Percentiles rank a stretch among this genome's conserved stretches.
phyloP scores from a whole-genome alignment of 2,329 filamentous ascomycete species.

The Ophiostoma quercus region DNA sequence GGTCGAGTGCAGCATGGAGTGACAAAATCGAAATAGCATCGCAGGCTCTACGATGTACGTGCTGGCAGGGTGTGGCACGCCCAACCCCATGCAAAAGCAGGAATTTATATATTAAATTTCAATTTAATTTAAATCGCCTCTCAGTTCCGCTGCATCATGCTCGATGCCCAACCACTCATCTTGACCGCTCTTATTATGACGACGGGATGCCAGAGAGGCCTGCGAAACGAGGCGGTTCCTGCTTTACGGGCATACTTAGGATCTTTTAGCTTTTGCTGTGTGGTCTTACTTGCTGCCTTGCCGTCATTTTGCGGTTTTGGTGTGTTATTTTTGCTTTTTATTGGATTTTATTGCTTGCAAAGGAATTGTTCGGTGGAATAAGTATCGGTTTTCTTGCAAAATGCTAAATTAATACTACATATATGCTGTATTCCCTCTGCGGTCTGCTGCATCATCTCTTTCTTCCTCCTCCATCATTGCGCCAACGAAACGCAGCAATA shows the following conservation, averaged over 20 bases:
- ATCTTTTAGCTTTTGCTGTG: neutral
- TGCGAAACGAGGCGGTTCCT: neutral
- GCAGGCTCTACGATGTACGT: neutral
- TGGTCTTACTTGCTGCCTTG: neutral
- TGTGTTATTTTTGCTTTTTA: neutral
- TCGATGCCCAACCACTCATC: neutral
- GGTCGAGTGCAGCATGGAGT: neutral
- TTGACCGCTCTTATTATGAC: conserved; percentile 10
- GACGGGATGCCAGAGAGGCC: neutral
- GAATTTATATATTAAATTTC: neutral
- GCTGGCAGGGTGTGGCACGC: conserved; percentile 1
- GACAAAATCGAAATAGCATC: neutral
- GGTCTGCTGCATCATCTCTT: neutral
- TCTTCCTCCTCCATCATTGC: neutral
- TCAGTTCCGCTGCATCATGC: neutral
- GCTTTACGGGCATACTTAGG: neutral
- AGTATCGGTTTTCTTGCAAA: neutral
- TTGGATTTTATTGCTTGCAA: neutral
- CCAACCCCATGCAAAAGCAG: neutral
- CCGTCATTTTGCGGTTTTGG: neutral
- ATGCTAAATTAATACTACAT: neutral
- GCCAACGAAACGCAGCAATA: neutral
- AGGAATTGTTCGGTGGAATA: neutral
- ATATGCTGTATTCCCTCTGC: conserved; percentile 3
- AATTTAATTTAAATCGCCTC: neutral